Conservation (phyloP, 83 land plant genomes). For the Picea engelmannii region DNA sequence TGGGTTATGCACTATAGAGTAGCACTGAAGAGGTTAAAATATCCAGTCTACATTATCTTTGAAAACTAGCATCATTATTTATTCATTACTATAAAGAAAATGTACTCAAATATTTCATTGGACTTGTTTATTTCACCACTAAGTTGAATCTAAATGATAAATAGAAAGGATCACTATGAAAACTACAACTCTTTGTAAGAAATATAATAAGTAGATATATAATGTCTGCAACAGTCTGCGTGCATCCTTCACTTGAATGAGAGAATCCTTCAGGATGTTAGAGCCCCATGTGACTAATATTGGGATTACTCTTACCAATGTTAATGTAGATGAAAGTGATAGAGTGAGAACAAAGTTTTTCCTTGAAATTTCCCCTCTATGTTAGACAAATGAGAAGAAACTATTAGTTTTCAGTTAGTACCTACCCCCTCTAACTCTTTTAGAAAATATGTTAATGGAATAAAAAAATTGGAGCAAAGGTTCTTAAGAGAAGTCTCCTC, state of each 20-base stretch:
- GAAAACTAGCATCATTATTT: constrained; percentile 58
- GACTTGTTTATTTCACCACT: constrained; percentile 73
- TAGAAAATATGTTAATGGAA: constrained; percentile 40
- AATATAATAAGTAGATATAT: constrained; percentile 41
- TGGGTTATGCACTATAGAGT: constrained; percentile 50
- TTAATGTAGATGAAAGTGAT: constrained; percentile 32
- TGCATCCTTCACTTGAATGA: constrained; percentile 63
- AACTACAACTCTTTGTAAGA: constrained; percentile 10
- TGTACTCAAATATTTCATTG: constrained; percentile 71
- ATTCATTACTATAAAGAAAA: constrained; percentile 84
- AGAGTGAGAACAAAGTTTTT: constrained; percentile 81
- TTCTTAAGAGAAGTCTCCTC: constrained; percentile 16
- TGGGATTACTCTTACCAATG: neutral
- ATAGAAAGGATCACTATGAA: constrained; percentile 27
- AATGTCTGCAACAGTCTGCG: constrained; percentile 46
- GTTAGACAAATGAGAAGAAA: constrained; percentile 60
- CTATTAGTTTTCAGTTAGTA: constrained; percentile 81
- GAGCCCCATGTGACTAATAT: neutral
- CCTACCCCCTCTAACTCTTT: constrained; percentile 53
- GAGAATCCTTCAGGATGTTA: constrained; percentile 24
- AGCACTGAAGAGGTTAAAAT: constrained; percentile 40
- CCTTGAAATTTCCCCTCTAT: constrained; percentile 39
- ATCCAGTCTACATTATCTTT: constrained; percentile 51
- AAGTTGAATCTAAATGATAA: constrained; percentile 48
- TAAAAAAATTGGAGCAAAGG: constrained; percentile 54